Evolutionary conservation across 306 rosid genomes (phyloP).

Genomic region (Clitoria ternatea): DNA sequence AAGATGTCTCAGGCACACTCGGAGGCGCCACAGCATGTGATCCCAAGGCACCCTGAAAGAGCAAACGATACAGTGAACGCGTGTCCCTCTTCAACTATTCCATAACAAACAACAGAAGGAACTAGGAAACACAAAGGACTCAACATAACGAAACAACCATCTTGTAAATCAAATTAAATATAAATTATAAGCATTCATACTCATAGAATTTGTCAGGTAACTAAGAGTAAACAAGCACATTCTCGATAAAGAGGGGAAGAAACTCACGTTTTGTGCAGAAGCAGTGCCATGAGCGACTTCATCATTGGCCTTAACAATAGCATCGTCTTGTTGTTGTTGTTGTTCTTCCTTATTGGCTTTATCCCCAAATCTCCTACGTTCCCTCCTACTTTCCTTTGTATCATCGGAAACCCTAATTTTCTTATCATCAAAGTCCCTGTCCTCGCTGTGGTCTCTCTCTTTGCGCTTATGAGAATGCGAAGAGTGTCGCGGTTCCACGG

Average conservation of each 20-base stretch:
- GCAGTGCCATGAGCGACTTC: constrained; percentile 36
- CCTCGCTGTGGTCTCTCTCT: constrained; percentile 65
- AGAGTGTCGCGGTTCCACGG: constrained; percentile 41
- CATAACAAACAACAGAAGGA: not conserved
- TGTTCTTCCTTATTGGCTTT: constrained; percentile 43
- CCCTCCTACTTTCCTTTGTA: constrained; percentile 44
- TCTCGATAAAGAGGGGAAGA: not conserved
- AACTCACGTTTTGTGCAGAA: constrained; percentile 56
- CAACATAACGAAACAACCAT: not conserved
- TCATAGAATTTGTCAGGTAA: not conserved
- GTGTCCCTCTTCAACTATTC: constrained; percentile 11
- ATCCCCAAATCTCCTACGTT: constrained; percentile 68
- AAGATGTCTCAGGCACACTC: constrained; percentile 55
- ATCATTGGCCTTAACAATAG: constrained; percentile 22
- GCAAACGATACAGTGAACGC: constrained; percentile 21
- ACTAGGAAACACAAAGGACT: not conserved
- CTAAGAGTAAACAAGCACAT: too few relatives aligned
- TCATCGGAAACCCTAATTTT: constrained; percentile 61
- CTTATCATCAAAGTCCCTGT: constrained; percentile 52
- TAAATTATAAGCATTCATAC: not conserved
- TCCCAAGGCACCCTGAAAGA: constrained; percentile 61
- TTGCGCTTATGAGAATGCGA: constrained; percentile 64
- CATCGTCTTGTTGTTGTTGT: not conserved
- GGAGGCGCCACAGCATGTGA: constrained; percentile 48
- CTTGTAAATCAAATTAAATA: not conserved